A percentile compares a stretch with the other conserved stretches of the same genome.
These are phyloP conservation scores for Limonomyces culmigenus DNA, from an alignment of 1,284 basidiomycete genomes.

Conservation along the genomic window DNA sequence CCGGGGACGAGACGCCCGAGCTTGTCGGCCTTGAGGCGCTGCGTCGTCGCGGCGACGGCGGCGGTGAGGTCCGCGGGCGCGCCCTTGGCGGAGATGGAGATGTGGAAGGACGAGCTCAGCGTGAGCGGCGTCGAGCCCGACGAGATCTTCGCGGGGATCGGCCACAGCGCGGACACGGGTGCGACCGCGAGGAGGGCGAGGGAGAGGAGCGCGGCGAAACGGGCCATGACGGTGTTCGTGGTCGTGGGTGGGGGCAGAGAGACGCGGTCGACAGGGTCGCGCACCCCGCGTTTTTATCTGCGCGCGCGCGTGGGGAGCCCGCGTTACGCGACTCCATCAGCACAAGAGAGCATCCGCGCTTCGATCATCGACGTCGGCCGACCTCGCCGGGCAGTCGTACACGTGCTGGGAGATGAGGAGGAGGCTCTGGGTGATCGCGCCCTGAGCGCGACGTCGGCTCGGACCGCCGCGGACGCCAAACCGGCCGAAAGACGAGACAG, in stretches of 20 bases:
- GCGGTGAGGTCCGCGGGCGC: slow-evolving; percentile 27
- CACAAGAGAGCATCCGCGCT: too few relatives aligned
- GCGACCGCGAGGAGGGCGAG: slow-evolving; percentile 1
- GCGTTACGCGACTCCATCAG: too few relatives aligned
- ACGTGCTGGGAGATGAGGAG: too few relatives aligned
- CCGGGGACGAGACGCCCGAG: slow-evolving; percentile 30
- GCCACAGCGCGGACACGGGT: slow-evolving; percentile 32
- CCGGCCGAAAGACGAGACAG: too few relatives aligned
- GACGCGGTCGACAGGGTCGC: neutral
- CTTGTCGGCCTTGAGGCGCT: slow-evolving; percentile 22
- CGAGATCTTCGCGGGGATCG: slow-evolving; percentile 32
- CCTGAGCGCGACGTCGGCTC: too few relatives aligned
- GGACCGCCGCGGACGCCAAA: too few relatives aligned
- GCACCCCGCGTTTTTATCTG: too few relatives aligned
- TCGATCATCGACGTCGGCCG: too few relatives aligned
- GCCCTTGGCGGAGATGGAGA: slow-evolving; percentile 17
- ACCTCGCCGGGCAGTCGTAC: too few relatives aligned
- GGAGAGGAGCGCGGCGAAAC: neutral
- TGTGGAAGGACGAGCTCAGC: slow-evolving; percentile 29
- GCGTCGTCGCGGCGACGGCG: slow-evolving; percentile 24
- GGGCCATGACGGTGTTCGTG: neutral
- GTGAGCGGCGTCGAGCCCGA: slow-evolving; percentile 33
- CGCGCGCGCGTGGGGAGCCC: too few relatives aligned
- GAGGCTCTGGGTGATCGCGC: too few relatives aligned
- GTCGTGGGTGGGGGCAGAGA: neutral